Evolutionary conservation across 495 filamentous ascomycete genomes (phyloP), one percentile per base, ranked within the genome.

Genomic region (Neurospora sp.): DNA sequence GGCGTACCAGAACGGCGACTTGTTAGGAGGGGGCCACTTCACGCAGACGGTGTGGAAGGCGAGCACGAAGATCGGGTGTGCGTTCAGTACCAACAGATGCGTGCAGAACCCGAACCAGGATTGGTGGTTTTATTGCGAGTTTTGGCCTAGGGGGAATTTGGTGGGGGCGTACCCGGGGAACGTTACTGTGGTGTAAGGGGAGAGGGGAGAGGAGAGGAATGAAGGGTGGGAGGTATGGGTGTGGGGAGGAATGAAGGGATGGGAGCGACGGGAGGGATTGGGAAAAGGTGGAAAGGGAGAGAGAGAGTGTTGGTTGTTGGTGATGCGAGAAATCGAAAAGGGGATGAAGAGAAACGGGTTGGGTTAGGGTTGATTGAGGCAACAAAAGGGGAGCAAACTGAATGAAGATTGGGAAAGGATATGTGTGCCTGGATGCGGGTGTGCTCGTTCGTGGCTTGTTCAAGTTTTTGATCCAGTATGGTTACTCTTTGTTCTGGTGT

Each of bases 21-120:
- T 75, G 41, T 16, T 72, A 1, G 73, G 75, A 3, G 76, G 76
- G 0, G 70, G 71, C 0, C 75, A 76, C 40, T 78, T 78, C n/a
- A 78, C 76, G 35, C 76, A 78, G 75, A 74, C 71, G 68, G 75
- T 78, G 6, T 78, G 73, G 76, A 78, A 78, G 71, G 71, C 75
- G 35, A 72, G 68, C 27, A 59, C 18, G 46, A n/a, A 31, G 3
- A 73, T 78, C 3, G 76, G 76, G 35, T 78, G 76, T 44, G 75
- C 76, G 5, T 78, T 76, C 20, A 76, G 75, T 38, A 75, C 73
- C n/a, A 68, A 38, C 14, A 69, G 73, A 22, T 76, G 76, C 40
- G 46, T n/a, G 39, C 68, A 75, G 31, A 76, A 73, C 37, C 39
- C 42, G 31, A 59, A 76, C 2, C 39, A 76, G 71, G 73, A 75